Conservation (phyloP, 1,284 basidiomycete species). For the Ustilago hordei region DNA sequence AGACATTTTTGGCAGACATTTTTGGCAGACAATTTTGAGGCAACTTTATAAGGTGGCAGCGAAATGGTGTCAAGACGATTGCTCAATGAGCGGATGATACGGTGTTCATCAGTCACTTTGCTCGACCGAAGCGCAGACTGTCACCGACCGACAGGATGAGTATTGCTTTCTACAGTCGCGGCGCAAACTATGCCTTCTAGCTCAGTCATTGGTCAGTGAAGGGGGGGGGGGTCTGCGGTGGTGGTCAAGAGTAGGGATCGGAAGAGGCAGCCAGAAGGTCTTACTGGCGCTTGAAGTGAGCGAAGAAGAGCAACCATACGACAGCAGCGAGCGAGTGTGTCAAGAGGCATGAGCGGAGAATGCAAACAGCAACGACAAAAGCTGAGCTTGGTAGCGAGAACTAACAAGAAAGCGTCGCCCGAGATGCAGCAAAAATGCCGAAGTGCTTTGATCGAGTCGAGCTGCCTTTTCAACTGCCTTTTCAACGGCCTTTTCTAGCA, state of each 20-base stretch:
- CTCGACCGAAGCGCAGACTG: background rate
- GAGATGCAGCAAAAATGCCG: slow-evolving; percentile 56
- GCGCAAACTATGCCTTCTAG: too few relatives aligned
- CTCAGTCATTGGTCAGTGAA: too few relatives aligned
- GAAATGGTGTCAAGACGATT: too few relatives aligned
- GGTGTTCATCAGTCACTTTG: background rate
- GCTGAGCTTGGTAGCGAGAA: background rate
- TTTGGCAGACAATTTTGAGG: background rate
- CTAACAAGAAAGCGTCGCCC: slow-evolving; percentile 6
- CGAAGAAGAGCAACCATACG: background rate
- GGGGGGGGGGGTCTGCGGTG: too few relatives aligned
- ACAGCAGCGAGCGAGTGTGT: background rate
- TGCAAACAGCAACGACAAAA: background rate
- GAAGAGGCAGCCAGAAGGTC: too few relatives aligned
- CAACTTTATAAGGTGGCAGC: background rate
- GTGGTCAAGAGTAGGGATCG: too few relatives aligned
- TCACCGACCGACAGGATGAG: background rate
- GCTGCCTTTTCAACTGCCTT: background rate
- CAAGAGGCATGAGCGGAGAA: background rate
- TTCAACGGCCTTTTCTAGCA: background rate
- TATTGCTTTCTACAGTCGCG: too few relatives aligned
- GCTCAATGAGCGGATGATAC: background rate
- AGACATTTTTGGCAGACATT: background rate
- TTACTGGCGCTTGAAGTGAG: too few relatives aligned
- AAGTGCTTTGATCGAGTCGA: slow-evolving; percentile 7